Base-by-base conservation (phyloP, 352 stramenopile genomes). In the Globisporangium cylindrosporum region DNA sequence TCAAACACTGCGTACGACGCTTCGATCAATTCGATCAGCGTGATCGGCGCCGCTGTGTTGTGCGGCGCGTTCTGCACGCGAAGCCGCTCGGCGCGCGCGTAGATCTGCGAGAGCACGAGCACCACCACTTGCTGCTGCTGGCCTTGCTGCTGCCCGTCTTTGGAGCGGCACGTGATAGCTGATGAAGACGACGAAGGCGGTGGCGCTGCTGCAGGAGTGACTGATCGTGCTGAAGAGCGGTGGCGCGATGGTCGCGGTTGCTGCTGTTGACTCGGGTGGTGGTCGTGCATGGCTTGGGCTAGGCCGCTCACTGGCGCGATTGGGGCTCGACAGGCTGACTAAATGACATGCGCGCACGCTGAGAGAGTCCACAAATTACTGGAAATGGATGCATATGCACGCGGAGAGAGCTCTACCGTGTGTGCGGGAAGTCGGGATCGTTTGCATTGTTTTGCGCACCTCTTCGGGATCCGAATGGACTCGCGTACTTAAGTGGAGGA, bases 11-110 rank as follows among this genome's bases (percentile, higher is more conserved):
- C 65, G 36, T 74, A 77, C 1, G 84, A 89, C 34, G 81, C 80
- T 55, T 90, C 75, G 32, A 90, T 83, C 20, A 92, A 70, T 55
- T 90, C 84, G 41, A 89, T 83, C 4, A 91, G 70, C 66, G 81
- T 85, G 54, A 91, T 61, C 8, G 78, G 62, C 3, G 70, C 41
- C 18, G 63, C 43, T 10, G 58, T 29, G 24, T 61, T 51, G 12
- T 38, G 22, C 9, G 29, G 56, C 14, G 2, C 55, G 1, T 43
- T 53, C 46, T 58, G 15, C 27, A 46, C 5, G 22, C 68, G 66
- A 43, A 71, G 46, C 4, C 70, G 73, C 67, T 84, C 70, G 0
- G 79, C 83, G 1, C 72, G 57, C 1, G 65, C 53, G 54, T 80
- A 77, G 60, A 91, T 88, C 65, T 88, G 81, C 4, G 71, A 69